Percentiles rank a stretch among this genome's conserved stretches.
Evolutionary conservation across 2,329 filamentous ascomycete species (phyloP).

Genomic region (Sclerotinia spermophila): DNA sequence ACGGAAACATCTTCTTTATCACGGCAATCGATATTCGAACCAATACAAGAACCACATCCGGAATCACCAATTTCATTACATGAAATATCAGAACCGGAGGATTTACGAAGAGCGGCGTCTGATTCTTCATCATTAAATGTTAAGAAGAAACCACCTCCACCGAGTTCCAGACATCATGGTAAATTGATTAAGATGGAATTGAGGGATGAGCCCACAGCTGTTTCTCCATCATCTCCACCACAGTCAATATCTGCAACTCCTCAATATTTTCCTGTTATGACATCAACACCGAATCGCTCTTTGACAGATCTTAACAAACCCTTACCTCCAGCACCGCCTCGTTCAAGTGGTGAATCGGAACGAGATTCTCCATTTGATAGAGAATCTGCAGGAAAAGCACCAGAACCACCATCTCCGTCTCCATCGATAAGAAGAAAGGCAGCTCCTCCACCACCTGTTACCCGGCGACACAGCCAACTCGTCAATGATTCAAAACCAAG

Average conservation of each 20-base stretch:
- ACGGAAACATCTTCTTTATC: slow-evolving; percentile 58
- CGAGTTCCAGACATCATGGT: slow-evolving; percentile 75
- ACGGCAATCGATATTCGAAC: slow-evolving; percentile 56
- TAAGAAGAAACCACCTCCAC: slow-evolving; percentile 68
- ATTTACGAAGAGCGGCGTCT: slow-evolving; percentile 41
- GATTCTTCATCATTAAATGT: slow-evolving; percentile 36
- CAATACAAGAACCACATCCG: slow-evolving; percentile 40
- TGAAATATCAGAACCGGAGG: slow-evolving; percentile 55
- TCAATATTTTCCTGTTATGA: slow-evolving; percentile 26
- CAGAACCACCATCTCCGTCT: slow-evolving; percentile 42
- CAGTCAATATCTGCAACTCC: slow-evolving; percentile 25
- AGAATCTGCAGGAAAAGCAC: slow-evolving; percentile 51
- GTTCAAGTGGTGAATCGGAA: slow-evolving; percentile 43
- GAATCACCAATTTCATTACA: slow-evolving; percentile 56
- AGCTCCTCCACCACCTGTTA: slow-evolving; percentile 42
- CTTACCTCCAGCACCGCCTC: slow-evolving; percentile 52
- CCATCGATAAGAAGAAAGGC: slow-evolving; percentile 36
- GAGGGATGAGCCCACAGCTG: slow-evolving; percentile 40
- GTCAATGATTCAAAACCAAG: slow-evolving; percentile 31
- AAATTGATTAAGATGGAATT: slow-evolving; percentile 61
- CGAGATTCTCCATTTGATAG: slow-evolving; percentile 51
- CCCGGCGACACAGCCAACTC: slow-evolving; percentile 36
- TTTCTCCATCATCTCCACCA: slow-evolving; percentile 33
- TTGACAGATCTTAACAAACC: slow-evolving; percentile 58
- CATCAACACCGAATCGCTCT: slow-evolving; percentile 32